Evolutionary conservation across 2,329 filamentous ascomycete species (phyloP), one percentile per base, ranked within the genome.

Genomic region (Dothideomycetes sp.): DNA sequence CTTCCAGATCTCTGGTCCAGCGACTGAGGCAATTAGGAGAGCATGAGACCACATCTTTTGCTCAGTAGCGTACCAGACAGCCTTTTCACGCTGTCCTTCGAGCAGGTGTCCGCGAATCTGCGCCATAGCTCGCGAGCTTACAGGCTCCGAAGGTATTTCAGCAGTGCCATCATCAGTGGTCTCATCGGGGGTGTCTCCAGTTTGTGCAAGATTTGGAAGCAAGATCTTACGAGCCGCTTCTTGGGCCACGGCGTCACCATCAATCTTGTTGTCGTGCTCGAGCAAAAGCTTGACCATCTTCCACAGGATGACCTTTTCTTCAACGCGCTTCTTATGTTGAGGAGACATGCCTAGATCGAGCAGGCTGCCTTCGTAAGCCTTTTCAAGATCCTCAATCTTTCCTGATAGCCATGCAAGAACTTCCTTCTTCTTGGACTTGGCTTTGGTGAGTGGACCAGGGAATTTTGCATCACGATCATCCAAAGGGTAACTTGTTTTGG

Each of bases 361-460:
- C 37, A 65, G 57, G 40, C 63, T 70, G 52, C 30, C 50, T 8
- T 69, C 61, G 4, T 62, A 49, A 23, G 63, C 57, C 36, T 58
- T 74, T 56, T 93, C 84, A 24, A 95, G 64, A 1, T 67, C 66
- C 25, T 84, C 80, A 42, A 96, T 89, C 38, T 81, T 85, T 45
- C 73, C 68, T 4, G 71, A 74, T 31, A 98, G 69, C 91, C 93
- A 98, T 2, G 76, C 63, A 30, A 88, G 52, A 0, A 86, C 75
- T 41, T 98, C 89, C 66, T 96, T 98, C 70, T 98, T 98, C 70
- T 94, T 96, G 1, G 82, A 79, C 70, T 94, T 96, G 1, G 80
- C 78, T 57, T 95, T 96, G 60, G 82, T 87, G 19, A 98, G 66
- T 3, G 93, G 91, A 0, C 91, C 91, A 0, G 91, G 91, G 54